Conservation (phyloP, 78 protist species). For the Cavenderia fasciculata region DNA sequence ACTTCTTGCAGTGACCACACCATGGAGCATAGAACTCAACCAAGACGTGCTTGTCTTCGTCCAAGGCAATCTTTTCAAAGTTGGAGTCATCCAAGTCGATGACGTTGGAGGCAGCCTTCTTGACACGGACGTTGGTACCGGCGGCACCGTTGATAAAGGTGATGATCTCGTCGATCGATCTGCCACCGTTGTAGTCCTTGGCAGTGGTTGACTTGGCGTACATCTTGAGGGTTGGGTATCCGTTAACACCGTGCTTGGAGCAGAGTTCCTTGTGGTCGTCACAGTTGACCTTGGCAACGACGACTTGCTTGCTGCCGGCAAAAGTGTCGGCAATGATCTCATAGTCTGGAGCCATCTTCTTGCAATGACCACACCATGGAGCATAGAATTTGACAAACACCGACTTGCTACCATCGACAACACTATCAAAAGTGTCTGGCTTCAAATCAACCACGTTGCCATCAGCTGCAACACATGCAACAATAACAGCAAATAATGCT, state of each 20-base stretch:
- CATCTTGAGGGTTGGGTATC: slow-evolving; percentile 94
- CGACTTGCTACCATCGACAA: slow-evolving; percentile 83
- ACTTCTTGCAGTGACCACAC: slow-evolving; percentile 95
- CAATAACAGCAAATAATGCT: slow-evolving; percentile 23
- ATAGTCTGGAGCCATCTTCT: slow-evolving; percentile 84
- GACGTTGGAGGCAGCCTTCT: slow-evolving; percentile 78
- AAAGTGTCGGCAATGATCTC: slow-evolving; percentile 86
- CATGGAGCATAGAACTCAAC: slow-evolving; percentile 92
- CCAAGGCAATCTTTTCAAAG: slow-evolving; percentile 80
- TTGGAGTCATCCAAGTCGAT: slow-evolving; percentile 78
- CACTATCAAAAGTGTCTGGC: slow-evolving; percentile 81
- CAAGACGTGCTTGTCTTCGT: slow-evolving; percentile 74
- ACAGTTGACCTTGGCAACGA: slow-evolving; percentile 91
- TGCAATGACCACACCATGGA: slow-evolving; percentile 92
- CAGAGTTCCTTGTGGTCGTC: slow-evolving; percentile 73
- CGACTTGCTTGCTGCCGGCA: slow-evolving; percentile 32
- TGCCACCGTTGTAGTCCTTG: slow-evolving; percentile 85
- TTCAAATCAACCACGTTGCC: slow-evolving; percentile 79
- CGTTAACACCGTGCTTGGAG: slow-evolving; percentile 79
- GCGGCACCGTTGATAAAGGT: slow-evolving; percentile 78
- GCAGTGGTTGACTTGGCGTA: slow-evolving; percentile 82
- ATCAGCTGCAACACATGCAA: slow-evolving; percentile 59
- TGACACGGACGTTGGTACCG: slow-evolving; percentile 63
- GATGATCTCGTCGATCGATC: slow-evolving; percentile 84
- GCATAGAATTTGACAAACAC: slow-evolving; percentile 86